These are phyloP conservation scores for Nitzschia inconspicua DNA, from an alignment of 108 stramenopile species.

Conservation along the genomic window DNA sequence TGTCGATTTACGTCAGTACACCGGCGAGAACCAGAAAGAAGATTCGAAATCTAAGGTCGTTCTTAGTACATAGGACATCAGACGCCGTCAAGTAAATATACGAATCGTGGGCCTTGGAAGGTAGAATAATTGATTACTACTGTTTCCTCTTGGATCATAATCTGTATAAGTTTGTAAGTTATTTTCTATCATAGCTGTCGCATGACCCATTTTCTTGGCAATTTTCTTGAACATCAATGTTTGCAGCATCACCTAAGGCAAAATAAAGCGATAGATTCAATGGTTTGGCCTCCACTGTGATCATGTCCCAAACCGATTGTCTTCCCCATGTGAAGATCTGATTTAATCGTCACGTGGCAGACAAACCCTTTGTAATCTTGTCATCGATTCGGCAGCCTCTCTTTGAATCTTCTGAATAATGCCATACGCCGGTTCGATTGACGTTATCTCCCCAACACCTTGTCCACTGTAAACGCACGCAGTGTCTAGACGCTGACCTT, in stretches of 20 bases:
- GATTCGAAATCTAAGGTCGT: no score
- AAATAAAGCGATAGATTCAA: not conserved
- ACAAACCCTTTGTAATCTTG: slow-evolving; percentile 14
- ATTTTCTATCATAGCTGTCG: no score
- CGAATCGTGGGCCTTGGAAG: no score
- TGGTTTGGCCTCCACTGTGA: not conserved
- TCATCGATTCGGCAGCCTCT: slow-evolving; percentile 35
- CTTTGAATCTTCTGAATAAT: slow-evolving; percentile 44
- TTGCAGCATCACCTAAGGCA: not conserved
- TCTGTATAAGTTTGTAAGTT: no score
- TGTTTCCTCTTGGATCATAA: no score
- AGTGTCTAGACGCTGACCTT: slow-evolving; percentile 17
- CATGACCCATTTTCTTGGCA: not conserved
- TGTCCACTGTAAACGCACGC: slow-evolving; percentile 48
- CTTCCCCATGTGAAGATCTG: no score
- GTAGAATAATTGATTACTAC: no score
- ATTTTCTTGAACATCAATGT: not conserved
- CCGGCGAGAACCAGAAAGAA: not conserved
- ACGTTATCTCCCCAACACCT: slow-evolving; percentile 60
- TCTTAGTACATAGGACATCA: no score
- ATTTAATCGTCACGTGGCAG: no score
- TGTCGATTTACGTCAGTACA: not conserved
- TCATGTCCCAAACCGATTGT: not conserved
- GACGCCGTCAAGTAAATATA: no score
- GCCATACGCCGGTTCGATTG: slow-evolving; percentile 58